phyloP scores from a whole-genome alignment of 2,329 filamentous ascomycete genomes.

The Lasiodiplodia sp. region DNA sequence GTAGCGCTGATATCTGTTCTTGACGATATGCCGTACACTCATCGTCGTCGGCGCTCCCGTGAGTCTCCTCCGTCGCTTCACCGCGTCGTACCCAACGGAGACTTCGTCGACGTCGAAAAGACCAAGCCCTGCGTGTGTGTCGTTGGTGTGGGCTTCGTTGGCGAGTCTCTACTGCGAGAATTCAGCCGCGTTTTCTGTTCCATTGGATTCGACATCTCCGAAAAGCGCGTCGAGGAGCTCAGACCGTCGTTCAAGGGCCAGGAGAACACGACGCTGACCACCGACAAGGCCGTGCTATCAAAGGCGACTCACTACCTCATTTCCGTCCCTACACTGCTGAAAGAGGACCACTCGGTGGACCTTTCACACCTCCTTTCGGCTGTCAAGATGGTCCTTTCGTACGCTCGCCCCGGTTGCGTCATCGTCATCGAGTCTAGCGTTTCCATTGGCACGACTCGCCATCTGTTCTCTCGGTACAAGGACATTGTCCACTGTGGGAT shows the following conservation, averaged over 20 bases:
- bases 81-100: neutral
- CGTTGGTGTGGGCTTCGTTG: conserved; percentile 63
- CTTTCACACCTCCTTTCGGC: conserved; percentile 57
- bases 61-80: neutral
- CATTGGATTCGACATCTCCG: conserved; percentile 46
- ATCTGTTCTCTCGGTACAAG: conserved; percentile 46
- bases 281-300: conserved; percentile 51
- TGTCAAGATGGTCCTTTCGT: conserved; percentile 49
- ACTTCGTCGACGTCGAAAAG: neutral
- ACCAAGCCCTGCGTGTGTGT: conserved; percentile 49
- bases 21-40: conserved; percentile 17
- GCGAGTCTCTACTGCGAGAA: conserved; percentile 56
- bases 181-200: conserved; percentile 54
- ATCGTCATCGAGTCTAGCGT: conserved; percentile 64
- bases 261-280: conserved; percentile 5
- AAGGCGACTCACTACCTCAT: conserved; percentile 62
- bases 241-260: conserved; percentile 33
- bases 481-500: conserved; percentile 22
- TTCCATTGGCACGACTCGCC: conserved; percentile 62
- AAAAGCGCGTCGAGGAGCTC: conserved; percentile 9
- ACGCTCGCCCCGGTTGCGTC: conserved; percentile 55
- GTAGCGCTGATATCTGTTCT: neutral
- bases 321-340: conserved; percentile 61
- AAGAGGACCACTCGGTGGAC: conserved; percentile 57
- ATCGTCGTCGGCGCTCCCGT: conserved; percentile 16